Evolutionary conservation across 176 grass and related monocot species (phyloP), one percentile per base, ranked within the genome.

Genomic region (Elymus sibiricus): DNA sequence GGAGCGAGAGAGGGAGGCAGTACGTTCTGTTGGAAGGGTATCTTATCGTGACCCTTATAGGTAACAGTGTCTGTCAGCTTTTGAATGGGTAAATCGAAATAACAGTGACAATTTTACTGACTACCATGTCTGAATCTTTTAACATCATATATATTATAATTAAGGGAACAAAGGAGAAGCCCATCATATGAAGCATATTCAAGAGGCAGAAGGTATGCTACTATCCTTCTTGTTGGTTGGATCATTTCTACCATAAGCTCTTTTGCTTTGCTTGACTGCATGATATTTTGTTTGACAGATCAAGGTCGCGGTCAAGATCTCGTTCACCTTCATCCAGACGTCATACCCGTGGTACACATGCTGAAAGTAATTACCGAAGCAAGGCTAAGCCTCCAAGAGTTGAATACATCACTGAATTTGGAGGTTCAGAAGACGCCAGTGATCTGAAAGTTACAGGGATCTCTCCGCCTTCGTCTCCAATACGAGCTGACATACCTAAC

Each of bases 351-450:
- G 84, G 77, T 64, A 78, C 55, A 51, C 80, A 89, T 89, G 59
- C 76, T 79, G 95, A 94, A 84, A 99, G 88, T 88, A 93, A 84
- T 66, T 77, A 95, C 84, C 81, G 83, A 49, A 96, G 87, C 92
- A 99, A 96, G 84, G 64, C 87, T 27, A 99, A 88, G 80, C 60
- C 90, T 82, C 90, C 86, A 13, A 99, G 92, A 78, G 92, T 99
- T 79, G 97, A 99, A 77, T 99, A 96, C 86, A 96, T 96, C 67
- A 99, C 94, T 85, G 97, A 99, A 84, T 99, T 99, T 91, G 97
- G 94, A 85, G 97, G 91, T 89, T 87, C 88, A 80, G 83, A 85
- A 85, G 77, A 79, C 71, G 83, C 78, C 81, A 78, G 77, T 91
- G 87, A 83, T 27, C 49, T 84, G 47, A 96, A 94, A 89, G 76